These are phyloP conservation scores for Zoysia matrella DNA, from an alignment of 202 grass and related monocot species.

Conservation along the genomic window DNA sequence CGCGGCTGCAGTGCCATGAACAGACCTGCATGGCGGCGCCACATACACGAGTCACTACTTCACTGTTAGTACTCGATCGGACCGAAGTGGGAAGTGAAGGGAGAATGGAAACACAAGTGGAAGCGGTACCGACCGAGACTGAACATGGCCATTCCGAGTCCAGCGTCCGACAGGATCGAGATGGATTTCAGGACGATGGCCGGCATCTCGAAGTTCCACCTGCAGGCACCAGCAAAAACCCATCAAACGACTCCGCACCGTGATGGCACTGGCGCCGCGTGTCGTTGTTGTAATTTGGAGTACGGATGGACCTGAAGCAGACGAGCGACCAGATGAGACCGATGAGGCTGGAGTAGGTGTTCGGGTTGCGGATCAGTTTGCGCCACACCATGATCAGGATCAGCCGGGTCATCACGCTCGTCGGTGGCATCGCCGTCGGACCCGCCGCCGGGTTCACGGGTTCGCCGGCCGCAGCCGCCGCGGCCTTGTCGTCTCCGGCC, in stretches of 20 bases:
- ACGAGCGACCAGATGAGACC: slow-evolving; percentile 96
- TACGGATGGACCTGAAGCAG: slow-evolving; percentile 76
- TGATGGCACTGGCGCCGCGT: not conserved
- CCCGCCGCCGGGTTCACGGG: slow-evolving; percentile 16
- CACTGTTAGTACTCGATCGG: slow-evolving; percentile 12
- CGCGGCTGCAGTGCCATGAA: slow-evolving; percentile 98
- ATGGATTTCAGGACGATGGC: slow-evolving; percentile 86
- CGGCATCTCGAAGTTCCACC: slow-evolving; percentile 97
- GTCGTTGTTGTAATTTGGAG: not conserved
- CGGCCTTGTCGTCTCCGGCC: slow-evolving; percentile 73
- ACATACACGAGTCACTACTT: not conserved
- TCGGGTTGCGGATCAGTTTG: too few relatives aligned
- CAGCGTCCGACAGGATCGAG: slow-evolving; percentile 97
- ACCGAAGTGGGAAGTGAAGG: not conserved
- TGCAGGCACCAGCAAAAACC: slow-evolving; percentile 42
- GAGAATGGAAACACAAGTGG: not conserved
- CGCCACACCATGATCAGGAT: too few relatives aligned
- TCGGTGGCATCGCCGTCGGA: slow-evolving; percentile 83
- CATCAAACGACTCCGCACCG: not conserved
- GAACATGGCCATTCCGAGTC: slow-evolving; percentile 99
- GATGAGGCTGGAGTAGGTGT: slow-evolving; percentile 86
- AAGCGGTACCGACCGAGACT: slow-evolving; percentile 76
- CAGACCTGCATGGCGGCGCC: slow-evolving; percentile 54
- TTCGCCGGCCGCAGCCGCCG: slow-evolving; percentile 12
- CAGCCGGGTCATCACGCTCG: not conserved